phyloP scores from a whole-genome alignment of 2,329 filamentous ascomycete species.

The Thelonectria olida region DNA sequence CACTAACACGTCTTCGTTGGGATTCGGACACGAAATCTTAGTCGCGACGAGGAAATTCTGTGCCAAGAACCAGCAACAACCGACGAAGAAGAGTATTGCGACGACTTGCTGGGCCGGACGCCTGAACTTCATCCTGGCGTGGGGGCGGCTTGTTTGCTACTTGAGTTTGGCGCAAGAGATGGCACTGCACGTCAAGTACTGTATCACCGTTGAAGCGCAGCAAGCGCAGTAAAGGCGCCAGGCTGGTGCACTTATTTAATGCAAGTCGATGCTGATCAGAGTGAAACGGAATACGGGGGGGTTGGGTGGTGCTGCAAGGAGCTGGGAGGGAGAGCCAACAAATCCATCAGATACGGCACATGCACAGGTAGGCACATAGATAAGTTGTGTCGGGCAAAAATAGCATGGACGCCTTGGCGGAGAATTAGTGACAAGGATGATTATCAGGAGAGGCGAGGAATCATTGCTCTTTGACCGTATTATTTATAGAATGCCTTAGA shows the following conservation, averaged over 20 bases:
- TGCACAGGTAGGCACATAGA: too few species aligned
- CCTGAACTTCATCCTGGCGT: neutral
- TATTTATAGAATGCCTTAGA: too few species aligned
- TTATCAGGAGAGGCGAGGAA: too few species aligned
- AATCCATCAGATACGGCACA: too few species aligned
- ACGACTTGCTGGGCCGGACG: neutral
- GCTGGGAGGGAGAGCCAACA: too few species aligned
- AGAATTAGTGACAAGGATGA: too few species aligned
- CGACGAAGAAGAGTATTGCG: neutral
- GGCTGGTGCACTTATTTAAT: neutral
- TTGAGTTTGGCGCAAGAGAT: neutral
- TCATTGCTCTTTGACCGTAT: too few species aligned
- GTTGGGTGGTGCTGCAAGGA: too few species aligned
- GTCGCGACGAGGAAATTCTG: neutral
- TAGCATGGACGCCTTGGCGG: too few species aligned
- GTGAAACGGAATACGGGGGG: too few species aligned
- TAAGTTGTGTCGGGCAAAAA: too few species aligned
- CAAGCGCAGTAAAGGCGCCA: neutral
- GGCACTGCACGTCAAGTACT: neutral
- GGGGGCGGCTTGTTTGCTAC: neutral
- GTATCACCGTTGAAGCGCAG: neutral
- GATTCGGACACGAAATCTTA: neutral
- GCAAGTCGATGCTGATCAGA: neutral
- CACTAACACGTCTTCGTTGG: neutral
- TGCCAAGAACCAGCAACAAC: neutral